Conservation (phyloP, 192 early-diverging fungal genomes). For the Coemansia sp. region DNA sequence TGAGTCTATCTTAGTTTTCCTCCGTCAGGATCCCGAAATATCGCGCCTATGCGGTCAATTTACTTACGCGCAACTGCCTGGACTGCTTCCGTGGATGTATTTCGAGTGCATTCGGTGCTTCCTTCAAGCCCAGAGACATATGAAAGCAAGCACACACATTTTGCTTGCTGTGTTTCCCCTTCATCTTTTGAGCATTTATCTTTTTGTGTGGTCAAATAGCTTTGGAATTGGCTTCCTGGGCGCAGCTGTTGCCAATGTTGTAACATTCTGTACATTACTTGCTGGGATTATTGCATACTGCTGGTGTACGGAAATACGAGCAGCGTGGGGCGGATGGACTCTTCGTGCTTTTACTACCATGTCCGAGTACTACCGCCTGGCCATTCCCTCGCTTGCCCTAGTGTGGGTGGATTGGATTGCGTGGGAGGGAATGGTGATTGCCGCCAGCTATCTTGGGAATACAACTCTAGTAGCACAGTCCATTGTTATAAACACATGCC, state of each 20-base stretch:
- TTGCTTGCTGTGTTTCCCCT: constrained; percentile 71
- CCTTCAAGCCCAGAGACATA: constrained; percentile 87
- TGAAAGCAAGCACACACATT: constrained; percentile 81
- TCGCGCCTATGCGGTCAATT: constrained; percentile 70
- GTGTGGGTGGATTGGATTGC: constrained; percentile 70
- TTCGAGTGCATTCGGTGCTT: constrained; percentile 87
- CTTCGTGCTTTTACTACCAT: constrained; percentile 32
- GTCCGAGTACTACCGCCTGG: constrained; percentile 62
- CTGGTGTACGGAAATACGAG: constrained; percentile 55
- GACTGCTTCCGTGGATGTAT: constrained; percentile 73
- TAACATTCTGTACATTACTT: constrained; percentile 76
- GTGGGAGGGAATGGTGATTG: constrained; percentile 50
- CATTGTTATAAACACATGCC: constrained; percentile 59
- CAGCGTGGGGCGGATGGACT: constrained; percentile 76
- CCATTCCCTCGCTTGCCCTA: constrained; percentile 75
- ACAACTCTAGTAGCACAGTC: constrained; percentile 59
- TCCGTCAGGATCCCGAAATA: constrained; percentile 73
- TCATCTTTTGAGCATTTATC: constrained; percentile 74
- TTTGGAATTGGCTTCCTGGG: constrained; percentile 80
- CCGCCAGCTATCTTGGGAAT: constrained; percentile 61
- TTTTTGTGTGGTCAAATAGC: constrained; percentile 71
- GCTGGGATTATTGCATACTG: constrained; percentile 64
- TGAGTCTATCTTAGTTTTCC: constrained; percentile 64
- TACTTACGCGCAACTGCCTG: constrained; percentile 67
- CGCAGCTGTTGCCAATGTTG: constrained; percentile 76